phyloP scores from a whole-genome alignment of 83 land plant genomes.

The Isoetes engelmannii region DNA sequence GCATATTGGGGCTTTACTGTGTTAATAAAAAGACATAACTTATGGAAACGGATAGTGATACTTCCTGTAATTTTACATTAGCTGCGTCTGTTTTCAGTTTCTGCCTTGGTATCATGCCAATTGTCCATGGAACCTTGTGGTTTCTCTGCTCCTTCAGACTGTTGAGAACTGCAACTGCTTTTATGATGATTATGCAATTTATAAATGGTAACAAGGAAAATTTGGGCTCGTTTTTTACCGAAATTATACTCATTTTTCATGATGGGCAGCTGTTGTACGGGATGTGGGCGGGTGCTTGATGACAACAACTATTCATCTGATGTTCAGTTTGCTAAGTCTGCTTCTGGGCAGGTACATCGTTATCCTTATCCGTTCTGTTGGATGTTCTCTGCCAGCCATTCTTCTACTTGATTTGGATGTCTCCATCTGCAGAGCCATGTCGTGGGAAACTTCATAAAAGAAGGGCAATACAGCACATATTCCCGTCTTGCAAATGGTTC shows the following conservation, averaged over 20 bases:
- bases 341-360: slow-evolving; percentile 37
- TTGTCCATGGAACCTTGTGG: too few species aligned
- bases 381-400: too few species aligned
- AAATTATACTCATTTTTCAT: not conserved
- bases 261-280: slow-evolving; percentile 43
- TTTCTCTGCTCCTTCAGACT: too few species aligned
- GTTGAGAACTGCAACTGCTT: not conserved
- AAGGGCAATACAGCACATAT: slow-evolving; percentile 27
- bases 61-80: too few species aligned
- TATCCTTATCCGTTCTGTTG: too few species aligned
- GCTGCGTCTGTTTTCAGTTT: too few species aligned
- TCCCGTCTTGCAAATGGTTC: slow-evolving; percentile 23
- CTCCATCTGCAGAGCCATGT: slow-evolving; percentile 43
- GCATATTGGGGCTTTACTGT: too few species aligned
- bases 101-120: too few species aligned
- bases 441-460: slow-evolving; percentile 46
- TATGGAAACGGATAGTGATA: too few species aligned
- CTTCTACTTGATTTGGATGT: too few species aligned
- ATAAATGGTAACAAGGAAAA: not conserved
- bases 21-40: too few species aligned
- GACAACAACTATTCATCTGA: slow-evolving; percentile 41
- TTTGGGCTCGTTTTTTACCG: not conserved
- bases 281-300: slow-evolving; percentile 52
- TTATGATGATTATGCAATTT: not conserved
- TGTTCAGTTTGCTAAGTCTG: slow-evolving; percentile 39